Percentiles rank a stretch among this genome's conserved stretches.
Conservation (phyloP, 192 early-diverging fungal species). For the Coemansia sp. region DNA sequence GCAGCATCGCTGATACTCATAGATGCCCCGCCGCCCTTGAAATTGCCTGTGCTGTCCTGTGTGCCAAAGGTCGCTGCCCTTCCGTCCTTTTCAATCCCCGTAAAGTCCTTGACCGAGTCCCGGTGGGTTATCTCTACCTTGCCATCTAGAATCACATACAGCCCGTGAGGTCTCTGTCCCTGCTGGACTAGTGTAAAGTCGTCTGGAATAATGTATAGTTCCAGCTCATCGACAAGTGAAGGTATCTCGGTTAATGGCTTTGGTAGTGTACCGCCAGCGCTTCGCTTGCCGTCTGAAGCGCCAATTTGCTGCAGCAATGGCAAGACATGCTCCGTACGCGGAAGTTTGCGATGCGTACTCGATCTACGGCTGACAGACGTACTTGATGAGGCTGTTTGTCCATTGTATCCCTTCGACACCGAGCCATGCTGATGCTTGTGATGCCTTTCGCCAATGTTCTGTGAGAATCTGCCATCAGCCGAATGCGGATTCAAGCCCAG, state of each 20-base stretch:
- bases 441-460: slow-evolving; percentile 2
- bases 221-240: slow-evolving; percentile 63
- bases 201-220: slow-evolving; percentile 73
- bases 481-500: slow-evolving; percentile 43
- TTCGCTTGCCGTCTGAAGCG: slow-evolving; percentile 13
- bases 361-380: slow-evolving; percentile 30
- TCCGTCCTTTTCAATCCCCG: slow-evolving; percentile 21
- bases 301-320: slow-evolving; percentile 41
- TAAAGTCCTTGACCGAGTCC: slow-evolving; percentile 46
- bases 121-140: slow-evolving; percentile 62
- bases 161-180: slow-evolving; percentile 78
- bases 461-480: slow-evolving; percentile 25
- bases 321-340: slow-evolving; percentile 39
- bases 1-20: slow-evolving; percentile 33
- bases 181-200: slow-evolving; percentile 76
- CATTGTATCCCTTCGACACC: neutral
- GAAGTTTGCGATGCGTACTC: slow-evolving; percentile 34
- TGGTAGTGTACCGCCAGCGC: slow-evolving; percentile 4
- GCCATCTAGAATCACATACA: slow-evolving; percentile 95
- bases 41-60: neutral
- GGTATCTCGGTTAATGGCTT: slow-evolving; percentile 35
- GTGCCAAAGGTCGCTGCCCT: neutral
- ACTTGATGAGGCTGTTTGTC: slow-evolving; percentile 20
- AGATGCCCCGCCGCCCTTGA: neutral
- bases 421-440: slow-evolving; percentile 5